phyloP scores from a whole-genome alignment of 164 flowering plant species.

The Tetracentron sinense region DNA sequence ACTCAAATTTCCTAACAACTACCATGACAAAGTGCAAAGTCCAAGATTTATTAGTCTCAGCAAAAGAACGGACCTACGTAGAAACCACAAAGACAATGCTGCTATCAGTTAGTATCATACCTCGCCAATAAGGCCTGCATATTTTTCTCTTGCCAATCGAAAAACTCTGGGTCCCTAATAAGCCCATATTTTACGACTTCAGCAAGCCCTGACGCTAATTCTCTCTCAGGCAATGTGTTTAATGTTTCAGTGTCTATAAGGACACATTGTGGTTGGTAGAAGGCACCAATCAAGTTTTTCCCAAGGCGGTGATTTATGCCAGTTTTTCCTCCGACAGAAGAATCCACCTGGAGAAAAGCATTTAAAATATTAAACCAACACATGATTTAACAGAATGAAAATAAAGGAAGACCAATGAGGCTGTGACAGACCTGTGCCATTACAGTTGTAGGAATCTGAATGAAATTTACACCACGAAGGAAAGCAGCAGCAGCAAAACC shows the following conservation, averaged over 20 bases:
- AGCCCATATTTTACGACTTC: constrained; percentile 97
- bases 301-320: constrained; percentile 93
- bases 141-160: constrained; percentile 98
- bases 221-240: constrained; percentile 89
- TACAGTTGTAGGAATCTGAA: constrained; percentile 98
- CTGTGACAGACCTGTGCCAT: constrained; percentile 84
- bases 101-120: constrained; percentile 34
- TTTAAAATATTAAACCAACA: background rate
- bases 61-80: no score
- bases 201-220: constrained; percentile 90
- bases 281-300: constrained; percentile 95
- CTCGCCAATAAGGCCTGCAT: constrained; percentile 72
- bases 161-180: constrained; percentile 88
- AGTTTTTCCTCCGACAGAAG: constrained; percentile 99
- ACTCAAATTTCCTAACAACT: no score
- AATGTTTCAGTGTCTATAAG: constrained; percentile 87
- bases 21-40: no score
- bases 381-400: background rate
- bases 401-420: background rate
- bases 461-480: constrained; percentile 95
- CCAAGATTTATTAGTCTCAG: no score
- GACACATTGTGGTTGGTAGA: constrained; percentile 98
- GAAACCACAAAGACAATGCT: no score
- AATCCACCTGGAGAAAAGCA: constrained; percentile 66
- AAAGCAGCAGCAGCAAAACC: constrained; percentile 95